Evolutionary conservation across 208 protist species (phyloP), one percentile per base, ranked within the genome.

Genomic region (Vickermania ingenoplastis): DNA sequence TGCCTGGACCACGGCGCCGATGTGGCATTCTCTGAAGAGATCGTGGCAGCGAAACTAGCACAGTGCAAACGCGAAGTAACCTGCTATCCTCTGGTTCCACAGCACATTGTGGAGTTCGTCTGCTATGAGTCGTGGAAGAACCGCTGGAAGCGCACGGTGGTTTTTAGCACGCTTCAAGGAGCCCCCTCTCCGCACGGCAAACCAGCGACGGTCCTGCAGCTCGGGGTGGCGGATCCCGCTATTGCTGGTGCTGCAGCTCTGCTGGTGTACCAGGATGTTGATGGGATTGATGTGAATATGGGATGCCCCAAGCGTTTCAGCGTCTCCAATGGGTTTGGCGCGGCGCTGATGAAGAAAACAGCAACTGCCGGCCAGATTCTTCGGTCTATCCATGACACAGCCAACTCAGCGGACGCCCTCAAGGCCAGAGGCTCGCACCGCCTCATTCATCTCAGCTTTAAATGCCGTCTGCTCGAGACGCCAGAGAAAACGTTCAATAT

Each of bases 201-300:
- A n/a, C n/a, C n/a, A n/a, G 50, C 21, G 5, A 54, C 50, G 13
- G 75, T 98, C 3, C 62, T 98, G 17, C 96, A 99, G 77, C 70
- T 99, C 2, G 97, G 97, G 11, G 94, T 94, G 14, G 66, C 81
- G 5, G 70, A 81, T 55, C 53, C 85, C 4, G 71, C 30, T 0
- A 57, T 82, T 11, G 97, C 90, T 22, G 77, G 96, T 0, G 59
- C 70, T 14, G 95, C 94, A 1, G 96, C 94, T 5, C 57, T 83
- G 50, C 59, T 90, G 5, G 90, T 93, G 53, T 69, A 68, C n/a
- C 68, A 79, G 7, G 96, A 99, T 66, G 82, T 99, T 21, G 84
- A 95, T 57, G 98, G 83, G 14, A 79, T 99, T 13, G 98, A 99
- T 82, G 63, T 99, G 28, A 99, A 99, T 77, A 99, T 99, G 97